These are phyloP conservation scores for Dothideomycetidae sp. DNA, from an alignment of 2,329 filamentous ascomycete genomes.

Conservation along the genomic window DNA sequence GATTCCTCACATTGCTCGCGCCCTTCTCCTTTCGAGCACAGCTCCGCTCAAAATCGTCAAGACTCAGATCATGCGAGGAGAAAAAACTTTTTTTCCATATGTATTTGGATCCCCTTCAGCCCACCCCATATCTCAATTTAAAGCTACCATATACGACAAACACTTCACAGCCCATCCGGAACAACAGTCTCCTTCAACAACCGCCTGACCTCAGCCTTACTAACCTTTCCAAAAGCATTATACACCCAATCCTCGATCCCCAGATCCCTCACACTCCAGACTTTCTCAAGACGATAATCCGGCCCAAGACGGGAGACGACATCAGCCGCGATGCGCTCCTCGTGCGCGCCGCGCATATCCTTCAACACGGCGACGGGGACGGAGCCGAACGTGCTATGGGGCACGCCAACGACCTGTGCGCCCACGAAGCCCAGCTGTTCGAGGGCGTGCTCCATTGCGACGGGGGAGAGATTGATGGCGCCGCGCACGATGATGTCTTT, in stretches of 20 bases:
- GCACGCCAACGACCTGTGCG: not conserved
- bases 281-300: not conserved
- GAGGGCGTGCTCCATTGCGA: constrained; percentile 24
- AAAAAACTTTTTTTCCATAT: too few species aligned
- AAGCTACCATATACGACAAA: too few species aligned
- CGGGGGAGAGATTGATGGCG: constrained; percentile 50
- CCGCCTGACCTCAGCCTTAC: not conserved
- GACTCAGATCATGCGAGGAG: too few species aligned
- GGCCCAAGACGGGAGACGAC: not conserved
- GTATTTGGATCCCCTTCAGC: too few species aligned
- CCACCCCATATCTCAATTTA: too few species aligned
- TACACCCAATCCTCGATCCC: not conserved
- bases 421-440: constrained; percentile 20
- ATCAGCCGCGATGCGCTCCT: not conserved
- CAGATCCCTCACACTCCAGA: not conserved
- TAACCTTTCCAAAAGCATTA: not conserved
- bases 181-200: not conserved
- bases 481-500: constrained; percentile 34
- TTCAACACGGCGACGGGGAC: not conserved
- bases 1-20: too few species aligned
- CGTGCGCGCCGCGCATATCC: not conserved
- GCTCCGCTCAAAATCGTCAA: too few species aligned
- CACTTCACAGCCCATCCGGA: too few species aligned
- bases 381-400: not conserved
- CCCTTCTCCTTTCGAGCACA: too few species aligned